Evolutionary conservation across 139 green algal species (phyloP), one percentile per base, ranked within the genome.

Genomic region (Yamagishiella unicocca): DNA sequence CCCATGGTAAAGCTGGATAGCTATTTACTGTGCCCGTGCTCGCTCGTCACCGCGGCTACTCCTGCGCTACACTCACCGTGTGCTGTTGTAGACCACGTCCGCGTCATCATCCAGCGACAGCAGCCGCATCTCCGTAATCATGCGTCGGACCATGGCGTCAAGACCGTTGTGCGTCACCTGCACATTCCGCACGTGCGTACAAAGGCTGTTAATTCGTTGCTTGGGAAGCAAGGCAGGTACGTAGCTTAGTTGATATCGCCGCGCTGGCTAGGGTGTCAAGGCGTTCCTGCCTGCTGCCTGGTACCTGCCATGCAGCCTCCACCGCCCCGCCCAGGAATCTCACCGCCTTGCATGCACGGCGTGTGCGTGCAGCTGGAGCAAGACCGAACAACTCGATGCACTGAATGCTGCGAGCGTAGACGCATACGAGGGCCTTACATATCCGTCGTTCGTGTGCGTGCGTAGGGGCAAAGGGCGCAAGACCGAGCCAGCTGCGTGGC

Each of bases 131-230:
- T 89, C 85, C 22, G 19, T 25, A 0, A 89, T 40, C 62, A 89
- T 61, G 17, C 85, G 64, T 2, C 85, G 62, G 1, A 85, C 54
- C 85, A 89, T 89, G 27, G 66, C 76, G 27, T 89, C 85, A 54
- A 89, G 38, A 0, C 84, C 84, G 74, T 83, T 79, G 74, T 89
- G 84, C 4, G 84, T 87, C 12, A 76, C 70, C 61, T 88, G 82
- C 62, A 4, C 40, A 4, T 37, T 61, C 58, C 29, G 21, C 6
- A 67, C 12, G 6, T 67, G 58, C 21, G 50, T 61, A 61, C 17
- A 25, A 12, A 12, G 14, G 50, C 14, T 12, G 17, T 17, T 12
- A 12, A 61, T 25, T 61, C 14, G 17, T 17, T 25, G n/a, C n/a
- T n/a, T n/a, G n/a, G n/a, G n/a, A n/a, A n/a, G n/a, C n/a, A n/a